Percentiles rank a stretch among this genome's conserved stretches.
Evolutionary conservation across 208 protist genomes (phyloP).

Genomic region (Cochliopodium minus): DNA sequence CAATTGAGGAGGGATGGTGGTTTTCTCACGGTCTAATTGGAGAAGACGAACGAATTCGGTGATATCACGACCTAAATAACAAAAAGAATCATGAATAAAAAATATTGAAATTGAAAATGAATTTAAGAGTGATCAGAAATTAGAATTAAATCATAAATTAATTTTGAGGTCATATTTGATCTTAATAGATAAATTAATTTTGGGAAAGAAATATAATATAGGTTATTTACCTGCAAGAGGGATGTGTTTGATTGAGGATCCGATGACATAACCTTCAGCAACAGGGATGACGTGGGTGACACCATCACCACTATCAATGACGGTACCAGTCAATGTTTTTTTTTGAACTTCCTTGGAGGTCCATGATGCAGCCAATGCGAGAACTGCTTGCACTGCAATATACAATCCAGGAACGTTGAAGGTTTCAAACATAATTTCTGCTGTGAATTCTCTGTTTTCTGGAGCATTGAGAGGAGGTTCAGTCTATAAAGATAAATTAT

Average conservation of each 20-base stretch:
- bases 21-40: constrained; percentile 58
- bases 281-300: constrained; percentile 94
- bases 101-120: no score
- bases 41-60: constrained; percentile 78
- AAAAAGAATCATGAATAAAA: no score
- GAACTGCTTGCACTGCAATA: constrained; percentile 87
- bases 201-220: no score
- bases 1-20: constrained; percentile 58
- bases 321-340: constrained; percentile 52
- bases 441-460: constrained; percentile 83
- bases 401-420: constrained; percentile 91
- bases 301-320: constrained; percentile 90
- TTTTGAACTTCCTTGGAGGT: constrained; percentile 36
- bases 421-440: constrained; percentile 97
- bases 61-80: no score
- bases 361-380: constrained; percentile 75
- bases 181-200: no score
- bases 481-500: constrained; percentile 45
- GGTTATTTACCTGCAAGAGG: constrained; percentile 74
- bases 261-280: constrained; percentile 86
- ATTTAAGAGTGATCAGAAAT: no score
- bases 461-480: constrained; percentile 87
- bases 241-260: constrained; percentile 76
- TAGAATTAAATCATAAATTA: no score
- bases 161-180: no score